Base-by-base conservation (phyloP, 305 asterid genomes). In the Fraxinus nigra region DNA sequence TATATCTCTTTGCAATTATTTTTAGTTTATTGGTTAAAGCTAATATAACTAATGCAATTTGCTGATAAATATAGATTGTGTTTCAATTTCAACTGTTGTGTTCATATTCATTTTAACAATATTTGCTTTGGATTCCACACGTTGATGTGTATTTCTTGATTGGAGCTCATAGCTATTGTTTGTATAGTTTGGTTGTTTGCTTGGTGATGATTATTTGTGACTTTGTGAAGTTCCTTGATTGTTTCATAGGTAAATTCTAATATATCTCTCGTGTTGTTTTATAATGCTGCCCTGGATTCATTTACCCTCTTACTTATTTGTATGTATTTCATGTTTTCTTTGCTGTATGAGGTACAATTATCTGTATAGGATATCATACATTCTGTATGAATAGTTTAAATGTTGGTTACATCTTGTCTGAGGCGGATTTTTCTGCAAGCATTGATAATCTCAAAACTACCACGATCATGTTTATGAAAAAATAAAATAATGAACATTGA, bases 121-220 rank as follows among this genome's bases (percentile, higher is more conserved):
- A 5, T 51, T 51, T 16, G 22, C 18, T 16, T 51, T 51, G n/a
- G 63, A 16, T 59, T 32, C 26, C 43, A 37, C 10, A 34, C 1
- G 84, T 43, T 28, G 33, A 74, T 74, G 37, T 22, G 26, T 28
- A 78, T 51, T 80, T 80, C 75, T 18, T 80, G 79, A 79, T 56
- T 20, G 33, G 16, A 14, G 28, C 3, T 80, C 56, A 48, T 70
- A 7, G 7, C 22, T 84, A 5, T 38, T 76, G 24, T 67, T 8
- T 28, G 56, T 54, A 54, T 48, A 9, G 38, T 5, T 9, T 67
- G 35, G 14, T 28, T 4, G 74, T 67, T 28, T 77, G 26, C 54
- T n/a, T 34, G 73, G 26, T 28, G 16, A 30, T 11, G 35, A 18
- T n/a, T 59, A 11, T 54, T 63, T 4, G 38, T 61, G 18, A 30